A percentile compares a stretch with the other conserved stretches of the same genome.
phyloP scores from a whole-genome alignment of 1,139 yeast species.

The Nematodospora anomalae region DNA sequence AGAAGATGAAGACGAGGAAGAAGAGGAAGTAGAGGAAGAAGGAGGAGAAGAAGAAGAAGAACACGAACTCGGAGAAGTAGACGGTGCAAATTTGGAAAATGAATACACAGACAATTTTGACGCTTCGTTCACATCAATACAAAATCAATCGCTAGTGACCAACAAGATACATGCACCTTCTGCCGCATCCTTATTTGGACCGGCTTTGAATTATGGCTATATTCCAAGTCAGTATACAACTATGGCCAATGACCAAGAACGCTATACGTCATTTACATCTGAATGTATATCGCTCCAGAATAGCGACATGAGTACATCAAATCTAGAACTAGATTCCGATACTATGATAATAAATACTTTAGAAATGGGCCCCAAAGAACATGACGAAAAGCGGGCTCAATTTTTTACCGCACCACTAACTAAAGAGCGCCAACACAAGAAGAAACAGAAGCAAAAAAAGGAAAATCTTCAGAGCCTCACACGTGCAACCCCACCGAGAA shows the following conservation, averaged over 20 bases:
- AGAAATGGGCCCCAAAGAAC: background rate
- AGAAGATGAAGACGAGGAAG: constrained; percentile 8
- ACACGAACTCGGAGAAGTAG: background rate
- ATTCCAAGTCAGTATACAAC: constrained; percentile 5
- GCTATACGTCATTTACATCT: constrained; percentile 35
- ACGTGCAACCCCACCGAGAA: constrained; percentile 4
- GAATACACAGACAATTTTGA: background rate
- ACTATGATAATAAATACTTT: constrained; percentile 5
- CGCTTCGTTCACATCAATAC: background rate
- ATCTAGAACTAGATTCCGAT: constrained; percentile 13
- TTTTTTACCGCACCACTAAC: background rate
- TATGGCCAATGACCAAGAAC: constrained; percentile 11
- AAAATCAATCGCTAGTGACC: background rate
- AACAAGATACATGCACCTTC: background rate
- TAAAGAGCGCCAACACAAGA: constrained; percentile 1
- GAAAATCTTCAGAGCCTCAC: constrained; percentile 1
- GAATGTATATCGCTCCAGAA: constrained; percentile 42
- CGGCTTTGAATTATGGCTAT: constrained; percentile 4
- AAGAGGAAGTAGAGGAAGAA: background rate
- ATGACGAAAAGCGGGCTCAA: constrained; percentile 1
- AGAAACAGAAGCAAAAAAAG: constrained; percentile 2
- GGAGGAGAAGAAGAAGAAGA: constrained; percentile 2
- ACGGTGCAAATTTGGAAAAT: background rate
- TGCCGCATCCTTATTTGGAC: constrained; percentile 3
- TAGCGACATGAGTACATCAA: constrained; percentile 40